These are phyloP conservation scores for Metarhizium anisopliae DNA, from an alignment of 2,329 filamentous ascomycete genomes.

Conservation along the genomic window DNA sequence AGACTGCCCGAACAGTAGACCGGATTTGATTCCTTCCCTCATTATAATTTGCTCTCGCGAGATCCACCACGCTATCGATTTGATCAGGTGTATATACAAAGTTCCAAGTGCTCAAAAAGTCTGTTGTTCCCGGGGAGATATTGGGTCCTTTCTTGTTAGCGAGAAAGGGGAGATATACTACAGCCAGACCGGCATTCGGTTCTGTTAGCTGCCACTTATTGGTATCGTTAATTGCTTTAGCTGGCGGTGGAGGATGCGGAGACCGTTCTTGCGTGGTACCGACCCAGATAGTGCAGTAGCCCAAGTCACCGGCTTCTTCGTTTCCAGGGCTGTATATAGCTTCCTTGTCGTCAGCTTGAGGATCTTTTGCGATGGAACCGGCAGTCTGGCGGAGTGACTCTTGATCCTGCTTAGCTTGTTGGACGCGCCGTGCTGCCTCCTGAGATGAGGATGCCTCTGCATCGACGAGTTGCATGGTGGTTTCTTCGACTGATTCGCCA, in stretches of 20 bases:
- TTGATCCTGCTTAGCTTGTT: conserved; percentile 46
- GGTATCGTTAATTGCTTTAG: conserved; percentile 49
- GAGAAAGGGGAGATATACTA: conserved; percentile 85
- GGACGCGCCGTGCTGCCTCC: conserved; percentile 55
- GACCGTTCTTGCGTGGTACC: conserved; percentile 70
- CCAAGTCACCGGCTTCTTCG: conserved; percentile 52
- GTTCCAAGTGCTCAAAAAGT: conserved; percentile 96
- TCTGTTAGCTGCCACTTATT: conserved; percentile 59
- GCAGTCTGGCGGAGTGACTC: conserved; percentile 18
- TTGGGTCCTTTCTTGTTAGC: conserved; percentile 70
- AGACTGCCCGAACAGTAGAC: conserved; percentile 75
- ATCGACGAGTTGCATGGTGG: conserved; percentile 53
- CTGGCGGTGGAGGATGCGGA: conserved; percentile 40
- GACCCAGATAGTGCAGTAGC: conserved; percentile 93
- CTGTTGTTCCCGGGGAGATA: conserved; percentile 73
- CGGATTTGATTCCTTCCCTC: conserved; percentile 74
- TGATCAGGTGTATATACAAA: conserved; percentile 91
- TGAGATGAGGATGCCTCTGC: conserved; percentile 53
- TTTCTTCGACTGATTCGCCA: conserved; percentile 47
- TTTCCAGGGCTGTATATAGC: conserved; percentile 32
- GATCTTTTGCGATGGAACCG: conserved; percentile 13
- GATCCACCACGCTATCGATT: conserved; percentile 71
- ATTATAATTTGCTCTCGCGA: conserved; percentile 79
- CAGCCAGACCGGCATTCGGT: conserved; percentile 74
- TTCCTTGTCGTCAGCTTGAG: conserved; percentile 17